These are phyloP conservation scores for Leishmania mexicana DNA, from an alignment of 208 protist species.

Conservation along the genomic window DNA sequence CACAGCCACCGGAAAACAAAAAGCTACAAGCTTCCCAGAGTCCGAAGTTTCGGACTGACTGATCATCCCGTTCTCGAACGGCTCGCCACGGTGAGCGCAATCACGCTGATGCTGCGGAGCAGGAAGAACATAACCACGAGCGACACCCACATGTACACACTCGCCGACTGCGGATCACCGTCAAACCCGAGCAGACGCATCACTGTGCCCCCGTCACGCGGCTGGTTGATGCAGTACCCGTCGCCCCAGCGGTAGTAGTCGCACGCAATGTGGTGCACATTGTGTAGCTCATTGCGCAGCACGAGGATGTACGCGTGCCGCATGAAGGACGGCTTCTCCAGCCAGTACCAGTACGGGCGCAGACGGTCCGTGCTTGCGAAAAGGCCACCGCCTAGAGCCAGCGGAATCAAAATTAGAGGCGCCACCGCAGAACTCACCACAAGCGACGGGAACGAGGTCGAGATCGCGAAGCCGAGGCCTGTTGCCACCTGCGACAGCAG, in stretches of 20 bases:
- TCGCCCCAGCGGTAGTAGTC: conserved; percentile 44
- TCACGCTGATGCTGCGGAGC: conserved; percentile 35
- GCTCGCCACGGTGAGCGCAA: conserved; percentile 39
- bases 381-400: conserved; percentile 65
- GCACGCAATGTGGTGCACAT: conserved; percentile 56
- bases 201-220: conserved; percentile 52
- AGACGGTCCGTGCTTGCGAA: conserved; percentile 66
- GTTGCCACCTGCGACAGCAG: conserved; percentile 57
- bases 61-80: conserved; percentile 4
- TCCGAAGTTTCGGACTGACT: neutral
- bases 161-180: conserved; percentile 41
- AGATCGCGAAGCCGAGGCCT: conserved; percentile 61
- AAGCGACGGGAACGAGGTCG: conserved; percentile 37
- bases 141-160: conserved; percentile 69
- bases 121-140: conserved; percentile 57
- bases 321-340: conserved; percentile 79
- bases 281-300: conserved; percentile 66
- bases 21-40: neutral
- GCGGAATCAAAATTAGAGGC: conserved; percentile 65
- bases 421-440: conserved; percentile 48
- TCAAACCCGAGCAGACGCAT: conserved; percentile 61
- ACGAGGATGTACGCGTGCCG: conserved; percentile 70
- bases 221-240: conserved; percentile 53
- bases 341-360: conserved; percentile 80
- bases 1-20: too few relatives aligned